Conservation (phyloP, 345 rosid species). For the Nephelium lappaceum region DNA sequence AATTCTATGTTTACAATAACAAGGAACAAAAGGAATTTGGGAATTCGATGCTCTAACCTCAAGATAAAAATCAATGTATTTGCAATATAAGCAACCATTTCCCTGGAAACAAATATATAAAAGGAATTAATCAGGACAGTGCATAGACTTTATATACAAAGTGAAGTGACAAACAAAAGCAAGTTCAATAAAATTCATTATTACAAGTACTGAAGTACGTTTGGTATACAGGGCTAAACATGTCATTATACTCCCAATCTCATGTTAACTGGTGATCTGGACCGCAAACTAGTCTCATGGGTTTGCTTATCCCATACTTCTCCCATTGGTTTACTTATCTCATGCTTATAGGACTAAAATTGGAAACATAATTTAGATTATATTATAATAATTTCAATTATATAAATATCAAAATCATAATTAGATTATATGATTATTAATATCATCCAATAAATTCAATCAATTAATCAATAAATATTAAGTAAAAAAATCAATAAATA, state of each 20-base stretch:
- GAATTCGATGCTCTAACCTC: constrained; percentile 55
- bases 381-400: too few species aligned
- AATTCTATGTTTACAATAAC: constrained; percentile 44
- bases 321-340: background rate
- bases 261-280: background rate
- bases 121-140: background rate
- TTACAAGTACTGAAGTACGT: background rate
- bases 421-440: background rate
- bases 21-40: constrained; percentile 29
- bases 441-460: too few species aligned
- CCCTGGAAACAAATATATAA: constrained; percentile 52
- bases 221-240: background rate
- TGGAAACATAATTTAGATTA: too few species aligned
- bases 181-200: background rate
- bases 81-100: constrained; percentile 96
- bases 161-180: background rate
- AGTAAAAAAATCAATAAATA: background rate
- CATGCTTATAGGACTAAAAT: background rate
- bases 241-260: background rate
- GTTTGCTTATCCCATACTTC: background rate
- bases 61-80: constrained; percentile 91
- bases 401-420: too few species aligned
- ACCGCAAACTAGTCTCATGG: background rate
- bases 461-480: too few species aligned
- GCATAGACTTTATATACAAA: background rate